Evolutionary conservation across 192 early-diverging fungal species (phyloP), one percentile per base, ranked within the genome.

Genomic region (Piromyces finnis): DNA sequence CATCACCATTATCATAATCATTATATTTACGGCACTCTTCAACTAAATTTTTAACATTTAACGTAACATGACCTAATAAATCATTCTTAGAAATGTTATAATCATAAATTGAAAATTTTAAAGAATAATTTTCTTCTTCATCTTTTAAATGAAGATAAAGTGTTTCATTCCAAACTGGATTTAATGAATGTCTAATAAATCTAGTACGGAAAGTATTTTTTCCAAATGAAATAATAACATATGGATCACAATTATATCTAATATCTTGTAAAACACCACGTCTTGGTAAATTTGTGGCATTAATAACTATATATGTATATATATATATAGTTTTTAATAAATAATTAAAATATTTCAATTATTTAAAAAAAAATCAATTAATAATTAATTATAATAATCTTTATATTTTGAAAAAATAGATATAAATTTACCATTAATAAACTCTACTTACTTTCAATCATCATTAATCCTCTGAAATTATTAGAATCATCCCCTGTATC

Each of bases 211-310:
- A 94, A 3, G 92, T 94, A 26, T 89, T 87, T 29, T 86, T 84
- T 29, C 89, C 88, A 84, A 90, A 93, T 14, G 92, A 90, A 18
- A 94, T 86, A 51, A 94, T 85, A 2, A 92, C 93, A 86, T 94
- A 95, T 0, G 94, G 93, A 84, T 95, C 94, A 88, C 93, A 94
- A 82, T 94, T 90, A 82, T 90, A 93, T 12, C 90, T 86, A 0
- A 88, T 68, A 68, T 68, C 51, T 89, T n/a, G 88, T 82, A 6
- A 88, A 86, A 11, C 79, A 36, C 30, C 81, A 80, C 28, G 80
- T 36, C 28, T 83, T 84, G 86, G 86, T 36, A 87, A 81, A 79
- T 87, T 83, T 28, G 41, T 78, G 0, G 86, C 86, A 14, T 83
- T 81, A 5, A 86, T 80, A 41, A 86, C 81, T 30, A 16, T 68